Evolutionary conservation across 163 green algal genomes (phyloP), one percentile per base, ranked within the genome.

Genomic region (Scenedesmus sp.): DNA sequence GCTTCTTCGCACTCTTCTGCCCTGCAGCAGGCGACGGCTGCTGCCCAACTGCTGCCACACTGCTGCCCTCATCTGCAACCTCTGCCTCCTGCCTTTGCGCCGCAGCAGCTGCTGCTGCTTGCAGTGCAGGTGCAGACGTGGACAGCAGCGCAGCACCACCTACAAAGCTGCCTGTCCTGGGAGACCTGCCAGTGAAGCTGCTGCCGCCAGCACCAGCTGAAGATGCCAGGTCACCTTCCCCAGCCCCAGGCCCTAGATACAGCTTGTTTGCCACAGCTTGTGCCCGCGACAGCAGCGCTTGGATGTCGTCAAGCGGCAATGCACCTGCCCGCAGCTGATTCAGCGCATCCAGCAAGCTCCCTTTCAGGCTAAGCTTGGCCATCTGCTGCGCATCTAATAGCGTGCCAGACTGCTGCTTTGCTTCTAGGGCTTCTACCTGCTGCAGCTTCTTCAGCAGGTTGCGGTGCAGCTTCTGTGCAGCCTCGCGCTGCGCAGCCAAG

Each of bases 381-480:
- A 83, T 86, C 94, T 98, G 97, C 95, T 98, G 97, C 7, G 93
- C 70, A 77, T 98, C 96, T 82, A 98, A 93, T 8, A 84, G 4
- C 10, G 57, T 56, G 0, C 93, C 94, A 0, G 60, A 74, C 82
- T 82, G 26, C 59, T 92, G 88, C 70, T 77, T 79, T 55, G 91
- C 86, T 70, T 95, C 92, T 52, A 97, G 87, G 13, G 76, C 83
- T n/a, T 95, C 92, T 46, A 97, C 94, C 94, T 98, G 96, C 93
- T 98, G 94, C 92, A 98, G 92, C 95, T 98, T 98, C 92, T 97
- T 97, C 23, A 86, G 66, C 85, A 98, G 56, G 34, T 92, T 93
- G 23, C 95, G 92, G 6, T 90, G 77, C 90, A 96, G 92, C 91
- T 70, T 64, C 57, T 60, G 64, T 0, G 60, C 77, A 54, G 77